Conservation (phyloP, 352 stramenopile species). For the Porosira glacialis region DNA sequence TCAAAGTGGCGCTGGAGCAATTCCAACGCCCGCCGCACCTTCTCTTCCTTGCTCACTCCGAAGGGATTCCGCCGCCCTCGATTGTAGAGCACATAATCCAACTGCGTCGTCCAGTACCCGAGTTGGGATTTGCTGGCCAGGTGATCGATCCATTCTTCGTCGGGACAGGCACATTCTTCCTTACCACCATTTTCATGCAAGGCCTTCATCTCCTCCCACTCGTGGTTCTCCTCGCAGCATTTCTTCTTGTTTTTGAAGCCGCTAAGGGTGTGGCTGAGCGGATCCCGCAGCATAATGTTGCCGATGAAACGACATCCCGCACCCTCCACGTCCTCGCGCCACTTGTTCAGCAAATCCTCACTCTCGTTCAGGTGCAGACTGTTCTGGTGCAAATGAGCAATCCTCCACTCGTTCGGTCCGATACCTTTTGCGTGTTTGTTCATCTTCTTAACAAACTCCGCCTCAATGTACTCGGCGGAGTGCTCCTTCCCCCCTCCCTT, state of each 20-base stretch:
- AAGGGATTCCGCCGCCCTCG: slow-evolving; percentile 33
- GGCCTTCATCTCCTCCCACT: no score
- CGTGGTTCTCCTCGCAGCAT: slow-evolving; percentile 26
- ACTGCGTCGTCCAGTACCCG: slow-evolving; percentile 41
- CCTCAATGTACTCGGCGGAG: no score
- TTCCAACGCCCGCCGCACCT: slow-evolving; percentile 36
- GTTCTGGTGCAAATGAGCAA: slow-evolving; percentile 47
- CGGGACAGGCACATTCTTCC: no score
- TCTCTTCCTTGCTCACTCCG: slow-evolving; percentile 46
- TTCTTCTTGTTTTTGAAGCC: slow-evolving; percentile 39
- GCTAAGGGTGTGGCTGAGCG: slow-evolving; percentile 47
- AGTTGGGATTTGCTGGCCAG: no score
- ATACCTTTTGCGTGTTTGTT: slow-evolving; percentile 20
- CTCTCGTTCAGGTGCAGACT: slow-evolving; percentile 45
- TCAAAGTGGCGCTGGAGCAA: slow-evolving; percentile 48
- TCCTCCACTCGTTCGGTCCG: slow-evolving; percentile 34
- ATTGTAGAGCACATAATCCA: slow-evolving; percentile 61
- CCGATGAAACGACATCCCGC: slow-evolving; percentile 40
- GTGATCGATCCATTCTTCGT: no score
- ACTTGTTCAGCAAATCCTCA: slow-evolving; percentile 41
- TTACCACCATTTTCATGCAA: no score
- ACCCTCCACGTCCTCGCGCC: slow-evolving; percentile 36
- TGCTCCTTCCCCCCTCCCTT: slow-evolving; percentile 12
- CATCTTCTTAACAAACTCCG: slow-evolving; percentile 45
- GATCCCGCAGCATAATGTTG: slow-evolving; percentile 45